Base-by-base conservation (phyloP, 179 eudicot species). In the Dionaea muscipula region DNA sequence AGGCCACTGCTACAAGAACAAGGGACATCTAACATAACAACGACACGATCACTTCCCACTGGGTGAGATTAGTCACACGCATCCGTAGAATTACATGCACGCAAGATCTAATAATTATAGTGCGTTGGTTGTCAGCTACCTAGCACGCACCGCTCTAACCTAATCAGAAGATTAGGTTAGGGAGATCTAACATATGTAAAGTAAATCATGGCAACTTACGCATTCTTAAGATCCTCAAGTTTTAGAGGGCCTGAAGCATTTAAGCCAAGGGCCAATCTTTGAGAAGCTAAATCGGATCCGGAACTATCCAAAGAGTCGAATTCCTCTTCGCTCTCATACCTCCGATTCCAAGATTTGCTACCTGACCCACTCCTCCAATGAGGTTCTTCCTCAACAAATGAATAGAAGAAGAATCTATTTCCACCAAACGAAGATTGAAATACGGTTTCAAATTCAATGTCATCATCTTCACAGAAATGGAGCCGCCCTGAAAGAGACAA, bases 151-250 rank as follows among this genome's bases (percentile, higher is more conserved):
- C n/a, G n/a, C n/a, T n/a, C n/a, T n/a, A n/a, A n/a, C n/a, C n/a
- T n/a, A n/a, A n/a, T n/a, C n/a, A n/a, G n/a, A n/a, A n/a, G n/a
- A n/a, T 53, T 11, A 53, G n/a, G 18, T 7, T 44, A 23, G 20
- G 37, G 55, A 52, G 39, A 25, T 10, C 22, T n/a, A 2, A 12
- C 8, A 26, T 26, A 19, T 45, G 13, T 46, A 2, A 22, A 56
- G 13, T 13, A 56, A 33, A 31, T 38, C 19, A 18, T 19, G 23
- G 47, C 20, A 61, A 74, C 98, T 73, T 59, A 91, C 98, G 98
- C 98, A 56, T 46, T 66, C 75, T 91, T 91, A 44, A 91, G 84
- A 64, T 84, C 95, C 47, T 78, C 93, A 31, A 88, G 68, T 63
- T 72, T 84, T 57, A 91, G 61, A 45, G 98, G 96, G 40, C 98